phyloP scores from a whole-genome alignment of 2,329 filamentous ascomycete genomes.

The Penicillium sp. region DNA sequence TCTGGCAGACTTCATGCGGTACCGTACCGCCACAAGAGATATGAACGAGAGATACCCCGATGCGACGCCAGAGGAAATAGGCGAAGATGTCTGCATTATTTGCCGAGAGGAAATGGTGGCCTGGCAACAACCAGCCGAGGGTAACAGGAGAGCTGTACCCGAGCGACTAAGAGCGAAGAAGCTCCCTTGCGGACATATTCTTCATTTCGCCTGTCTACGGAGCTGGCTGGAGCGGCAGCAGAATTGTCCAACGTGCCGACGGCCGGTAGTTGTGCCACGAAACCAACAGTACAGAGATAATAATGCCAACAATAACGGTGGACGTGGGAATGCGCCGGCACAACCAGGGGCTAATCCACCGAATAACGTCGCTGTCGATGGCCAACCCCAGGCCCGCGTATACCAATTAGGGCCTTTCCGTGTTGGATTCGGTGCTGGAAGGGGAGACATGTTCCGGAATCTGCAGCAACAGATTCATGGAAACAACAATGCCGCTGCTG shows the following conservation, averaged over 20 bases:
- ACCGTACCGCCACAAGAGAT: slow-evolving; percentile 84
- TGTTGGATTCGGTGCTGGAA: slow-evolving; percentile 63
- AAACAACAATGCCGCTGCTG: slow-evolving; percentile 22
- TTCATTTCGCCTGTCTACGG: slow-evolving; percentile 90
- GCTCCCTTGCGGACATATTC: slow-evolving; percentile 89
- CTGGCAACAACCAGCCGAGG: slow-evolving; percentile 57
- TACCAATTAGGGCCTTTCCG: slow-evolving; percentile 72
- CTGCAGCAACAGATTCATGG: slow-evolving; percentile 61
- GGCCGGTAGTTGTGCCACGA: slow-evolving; percentile 63
- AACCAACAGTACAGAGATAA: slow-evolving; percentile 29
- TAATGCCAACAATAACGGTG: slow-evolving; percentile 23
- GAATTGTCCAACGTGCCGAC: slow-evolving; percentile 90
- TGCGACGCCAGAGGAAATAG: slow-evolving; percentile 80
- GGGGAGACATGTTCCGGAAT: slow-evolving; percentile 60
- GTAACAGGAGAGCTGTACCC: slow-evolving; percentile 26
- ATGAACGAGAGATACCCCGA: slow-evolving; percentile 92
- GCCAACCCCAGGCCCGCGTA: slow-evolving; percentile 52
- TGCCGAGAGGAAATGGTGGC: slow-evolving; percentile 93
- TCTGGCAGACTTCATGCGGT: slow-evolving; percentile 81
- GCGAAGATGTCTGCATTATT: slow-evolving; percentile 93
- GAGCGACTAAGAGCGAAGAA: slow-evolving; percentile 90
- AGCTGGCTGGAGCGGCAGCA: slow-evolving; percentile 98
- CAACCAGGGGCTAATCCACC: slow-evolving; percentile 34
- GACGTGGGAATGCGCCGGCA: slow-evolving; percentile 18
- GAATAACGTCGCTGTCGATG: slow-evolving; percentile 34